phyloP scores from a whole-genome alignment of 257 asterid genomes.

The Echium plantagineum region DNA sequence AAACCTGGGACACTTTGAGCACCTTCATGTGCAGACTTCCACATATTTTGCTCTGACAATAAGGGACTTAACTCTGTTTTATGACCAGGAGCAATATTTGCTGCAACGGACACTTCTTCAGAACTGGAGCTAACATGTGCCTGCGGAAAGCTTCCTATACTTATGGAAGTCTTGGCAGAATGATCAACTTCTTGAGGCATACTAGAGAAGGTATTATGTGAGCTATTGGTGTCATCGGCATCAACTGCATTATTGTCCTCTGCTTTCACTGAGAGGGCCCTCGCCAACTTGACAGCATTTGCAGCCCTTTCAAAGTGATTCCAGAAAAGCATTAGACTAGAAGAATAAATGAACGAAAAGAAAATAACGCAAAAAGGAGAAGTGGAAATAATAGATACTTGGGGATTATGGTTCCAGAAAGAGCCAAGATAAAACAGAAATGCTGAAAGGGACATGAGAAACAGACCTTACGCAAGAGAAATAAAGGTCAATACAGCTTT shows the following conservation, averaged over 20 bases:
- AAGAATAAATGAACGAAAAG: too few species aligned
- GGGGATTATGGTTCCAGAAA: background rate
- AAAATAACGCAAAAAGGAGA: too few species aligned
- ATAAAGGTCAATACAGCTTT: constrained; percentile 86
- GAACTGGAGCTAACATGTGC: constrained; percentile 82
- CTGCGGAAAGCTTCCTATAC: constrained; percentile 73
- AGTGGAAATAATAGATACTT: too few species aligned
- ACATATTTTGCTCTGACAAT: constrained; percentile 24
- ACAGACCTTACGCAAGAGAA: constrained; percentile 91
- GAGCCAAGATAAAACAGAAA: background rate
- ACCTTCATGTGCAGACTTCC: constrained; percentile 39
- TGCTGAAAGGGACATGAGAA: constrained; percentile 2
- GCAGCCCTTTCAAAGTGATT: constrained; percentile 56
- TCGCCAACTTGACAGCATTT: constrained; percentile 88
- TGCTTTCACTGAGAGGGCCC: constrained; percentile 50
- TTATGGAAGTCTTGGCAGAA: constrained; percentile 70
- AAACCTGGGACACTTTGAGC: constrained; percentile 26
- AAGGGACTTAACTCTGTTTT: constrained; percentile 26
- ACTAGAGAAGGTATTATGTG: constrained; percentile 81
- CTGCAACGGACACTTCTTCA: constrained; percentile 47
- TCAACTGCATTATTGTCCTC: constrained; percentile 70
- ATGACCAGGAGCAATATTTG: constrained; percentile 25
- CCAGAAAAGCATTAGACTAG: background rate
- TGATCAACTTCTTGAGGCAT: constrained; percentile 76
- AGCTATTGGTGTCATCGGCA: constrained; percentile 68